Percentiles rank a stretch among this genome's conserved stretches.
Evolutionary conservation across 305 asterid species (phyloP).

Genomic region (Striga hermonthica): DNA sequence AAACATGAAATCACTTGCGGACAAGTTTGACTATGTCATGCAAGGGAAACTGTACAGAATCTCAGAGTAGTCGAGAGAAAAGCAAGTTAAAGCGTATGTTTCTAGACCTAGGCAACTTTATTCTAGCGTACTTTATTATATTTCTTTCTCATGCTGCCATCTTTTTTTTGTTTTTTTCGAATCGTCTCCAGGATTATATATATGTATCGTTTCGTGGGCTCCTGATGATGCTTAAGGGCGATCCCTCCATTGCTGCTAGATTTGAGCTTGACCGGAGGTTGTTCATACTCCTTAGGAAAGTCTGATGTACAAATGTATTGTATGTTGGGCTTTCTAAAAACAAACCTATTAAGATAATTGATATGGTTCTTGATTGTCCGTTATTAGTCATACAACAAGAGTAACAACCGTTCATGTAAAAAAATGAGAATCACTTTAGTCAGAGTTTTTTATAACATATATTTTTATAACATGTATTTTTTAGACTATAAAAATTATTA

Average conservation of each 20-base stretch:
- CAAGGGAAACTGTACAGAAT: conserved; percentile 84
- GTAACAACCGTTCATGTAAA: too few relatives aligned
- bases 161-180: conserved; percentile 22
- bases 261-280: conserved; percentile 84
- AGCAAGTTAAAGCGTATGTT: conserved; percentile 73
- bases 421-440: too few relatives aligned
- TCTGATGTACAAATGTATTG: conserved; percentile 32
- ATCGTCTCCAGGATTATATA: conserved; percentile 53
- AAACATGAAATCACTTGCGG: conserved; percentile 74
- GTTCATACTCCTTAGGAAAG: conserved; percentile 80
- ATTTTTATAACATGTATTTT: too few relatives aligned
- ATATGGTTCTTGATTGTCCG: not conserved
- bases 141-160: too few relatives aligned
- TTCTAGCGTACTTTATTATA: not conserved
- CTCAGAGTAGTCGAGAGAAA: conserved; percentile 57
- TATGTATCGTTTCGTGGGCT: conserved; percentile 88
- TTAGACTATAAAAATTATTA: too few relatives aligned
- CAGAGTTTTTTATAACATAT: too few relatives aligned
- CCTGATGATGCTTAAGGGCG: conserved; percentile 85
- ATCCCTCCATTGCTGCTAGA: conserved; percentile 72
- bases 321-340: not conserved
- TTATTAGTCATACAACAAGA: too few relatives aligned
- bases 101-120: not conserved
- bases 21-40: conserved; percentile 86
- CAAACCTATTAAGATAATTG: not conserved